phyloP scores from a whole-genome alignment of 1,284 basidiomycete genomes.

The Cerioporus squamosus region DNA sequence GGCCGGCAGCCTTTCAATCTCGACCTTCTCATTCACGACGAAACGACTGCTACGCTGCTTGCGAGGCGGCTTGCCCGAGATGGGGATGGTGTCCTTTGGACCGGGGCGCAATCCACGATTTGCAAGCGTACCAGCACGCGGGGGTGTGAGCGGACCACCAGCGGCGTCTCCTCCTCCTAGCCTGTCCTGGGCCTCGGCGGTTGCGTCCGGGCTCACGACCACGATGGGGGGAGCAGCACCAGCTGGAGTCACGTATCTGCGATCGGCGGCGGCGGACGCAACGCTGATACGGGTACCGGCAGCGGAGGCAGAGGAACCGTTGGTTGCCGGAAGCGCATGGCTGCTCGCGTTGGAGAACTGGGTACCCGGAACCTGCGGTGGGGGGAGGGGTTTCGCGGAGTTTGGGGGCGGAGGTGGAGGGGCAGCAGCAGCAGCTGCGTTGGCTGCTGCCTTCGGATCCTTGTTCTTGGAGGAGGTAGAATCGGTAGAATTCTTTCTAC shows the following conservation, averaged over 20 bases:
- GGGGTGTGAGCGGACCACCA: conserved; percentile 58
- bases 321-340: conserved; percentile 50
- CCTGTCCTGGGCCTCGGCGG: conserved; percentile 46
- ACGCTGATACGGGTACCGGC: conserved; percentile 48
- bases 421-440: conserved; percentile 52
- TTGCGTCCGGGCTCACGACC: conserved; percentile 83
- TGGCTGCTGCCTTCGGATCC: conserved; percentile 54
- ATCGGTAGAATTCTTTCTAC: conserved; percentile 67
- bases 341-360: conserved; percentile 47
- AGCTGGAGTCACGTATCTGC: conserved; percentile 49
- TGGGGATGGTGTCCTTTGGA: conserved; percentile 94
- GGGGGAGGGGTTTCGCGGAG: conserved; percentile 63
- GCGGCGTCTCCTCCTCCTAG: conserved; percentile 48
- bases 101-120: conserved; percentile 44
- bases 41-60: conserved; percentile 97
- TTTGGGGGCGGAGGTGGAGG: conserved; percentile 70
- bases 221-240: conserved; percentile 83
- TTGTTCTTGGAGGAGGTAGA: conserved; percentile 70
- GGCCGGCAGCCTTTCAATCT: conserved; percentile 93
- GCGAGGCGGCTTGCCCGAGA: conserved; percentile 92
- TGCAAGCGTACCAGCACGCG: conserved; percentile 63
- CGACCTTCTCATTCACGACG: conserved; percentile 94
- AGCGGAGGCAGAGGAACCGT: conserved; percentile 35
- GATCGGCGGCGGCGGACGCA: conserved; percentile 49
- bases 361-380: conserved; percentile 43